Base-by-base conservation (phyloP, 164 flowering plant species). In the Umbilicus rupestris region DNA sequence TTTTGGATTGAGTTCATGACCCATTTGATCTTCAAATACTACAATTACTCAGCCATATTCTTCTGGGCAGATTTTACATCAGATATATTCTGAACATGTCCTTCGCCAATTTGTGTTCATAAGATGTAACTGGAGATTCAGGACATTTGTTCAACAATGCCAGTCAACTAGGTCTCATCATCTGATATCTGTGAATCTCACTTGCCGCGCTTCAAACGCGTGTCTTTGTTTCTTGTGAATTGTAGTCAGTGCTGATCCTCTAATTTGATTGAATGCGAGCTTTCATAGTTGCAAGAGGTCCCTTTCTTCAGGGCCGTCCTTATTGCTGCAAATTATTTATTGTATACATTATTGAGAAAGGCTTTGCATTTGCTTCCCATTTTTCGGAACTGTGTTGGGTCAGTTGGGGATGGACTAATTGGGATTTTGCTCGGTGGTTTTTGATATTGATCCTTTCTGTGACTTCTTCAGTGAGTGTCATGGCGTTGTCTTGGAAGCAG, bases 401-500 rank as follows among this genome's bases (percentile, higher is more conserved):
- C 52, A 19, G 52, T 47, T 47, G 52, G 52, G 24, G 52, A 19
- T 16, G 41, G 41, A 33, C 41, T 62, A 60, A 17, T 62, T 62
- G 7, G 41, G 7, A 47, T 33, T 46, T 62, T 24, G 33, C 42
- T 47, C 24, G 52, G 24, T 47, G 52, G 50, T 46, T 46, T 47
- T 6, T 22, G 52, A 39, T 17, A 10, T 30, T 28, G 15, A 2
- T 49, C 17, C 1, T 24, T 55, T 39, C 17, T 55, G 15, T 12
- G 19, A n/a, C 22, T 33, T 19, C 26, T 17, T 63, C 55, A 58
- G 37, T 29, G 35, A 67, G 62, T 46, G 65, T 67, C 39, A 90
- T 87, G 95, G 87, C 85, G 68, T 65, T 69, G 69, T 68, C 81
- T 52, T 77, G 74, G 64, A 67, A 46, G 76, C 70, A 63, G 29